Base-by-base conservation (phyloP, 2,329 filamentous ascomycete genomes). In the Trichoderma atrobrunneum region DNA sequence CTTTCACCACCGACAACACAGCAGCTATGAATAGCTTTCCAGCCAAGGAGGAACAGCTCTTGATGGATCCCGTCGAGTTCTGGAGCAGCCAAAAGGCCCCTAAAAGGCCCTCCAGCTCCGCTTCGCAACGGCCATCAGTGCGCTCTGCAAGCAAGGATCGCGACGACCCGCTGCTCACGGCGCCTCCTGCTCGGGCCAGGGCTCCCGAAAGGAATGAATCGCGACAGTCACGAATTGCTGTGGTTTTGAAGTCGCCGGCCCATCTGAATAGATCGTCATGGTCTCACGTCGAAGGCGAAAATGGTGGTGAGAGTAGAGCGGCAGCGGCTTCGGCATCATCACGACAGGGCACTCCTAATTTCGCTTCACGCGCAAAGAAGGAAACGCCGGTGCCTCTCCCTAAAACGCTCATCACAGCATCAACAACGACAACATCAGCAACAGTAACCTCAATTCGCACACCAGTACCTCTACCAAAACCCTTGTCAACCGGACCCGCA, bases 161-260 rank as follows among this genome's bases (percentile, higher is more conserved):
- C 1, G 76, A 76, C 16, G 77, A 77, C 16, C 75, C 76, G 24
- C 54, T 78, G 16, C 69, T 72, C 8, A 57, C 66, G 12, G 57
- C 73, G 56, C 68, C 59, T 10, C 63, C 73, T 16, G n/a, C 48
- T 8, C 72, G 39, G n/a, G 21, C 24, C 5, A 30, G 51, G 21
- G 32, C 18, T 12, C 5, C n/a, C 7, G 12, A n/a, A 11, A 39
- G 21, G 59, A 43, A 26, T 16, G 30, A 12, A 8, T 28, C 36
- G n/a, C 57, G 63, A 18, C 39, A 64, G 28, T 34, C 74, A 5
- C 75, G 66, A 11, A 70, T 80, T 18, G 74, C 74, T 10, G 74
- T 79, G 8, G 30, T 78, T 3, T 54, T 80, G 4, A 73, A 66
- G 24, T 72, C 76, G 10, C 75, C 76, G 11, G 59, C 43, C n/a